phyloP scores from a whole-genome alignment of 345 rosid genomes.

The Ceriops decandra region DNA sequence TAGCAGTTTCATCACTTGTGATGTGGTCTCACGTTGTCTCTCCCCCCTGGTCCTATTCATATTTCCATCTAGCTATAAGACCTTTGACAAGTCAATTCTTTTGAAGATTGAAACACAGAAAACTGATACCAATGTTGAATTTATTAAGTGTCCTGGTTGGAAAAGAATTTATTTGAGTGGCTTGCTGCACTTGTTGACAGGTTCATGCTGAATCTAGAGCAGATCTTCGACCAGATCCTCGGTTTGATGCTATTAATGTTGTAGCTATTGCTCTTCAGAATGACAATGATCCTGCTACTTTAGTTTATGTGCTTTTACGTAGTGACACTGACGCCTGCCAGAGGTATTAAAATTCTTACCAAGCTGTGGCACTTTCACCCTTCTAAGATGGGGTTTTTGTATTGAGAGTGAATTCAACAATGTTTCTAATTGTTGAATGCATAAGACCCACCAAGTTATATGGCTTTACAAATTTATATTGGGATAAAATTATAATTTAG shows the following conservation, averaged over 20 bases:
- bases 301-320: conserved; percentile 51
- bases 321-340: conserved; percentile 36
- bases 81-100: background rate
- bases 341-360: conserved; percentile 43
- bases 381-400: background rate
- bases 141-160: background rate
- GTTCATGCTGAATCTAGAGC: conserved; percentile 88
- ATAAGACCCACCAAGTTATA: background rate
- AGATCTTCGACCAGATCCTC: conserved; percentile 85
- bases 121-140: background rate
- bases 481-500: background rate
- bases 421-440: background rate
- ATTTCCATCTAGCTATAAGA: background rate
- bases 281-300: conserved; percentile 48
- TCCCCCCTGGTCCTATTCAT: background rate
- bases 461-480: background rate
- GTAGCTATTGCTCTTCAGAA: conserved; percentile 64
- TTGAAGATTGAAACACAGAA: background rate
- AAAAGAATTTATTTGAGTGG: conserved; percentile 5
- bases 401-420: background rate
- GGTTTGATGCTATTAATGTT: conserved; percentile 69
- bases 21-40: background rate
- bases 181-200: conserved; percentile 37
- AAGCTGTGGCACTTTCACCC: background rate
- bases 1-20: background rate